Conservation (phyloP, 495 filamentous ascomycete genomes). For the Hypoxylon intermedium region DNA sequence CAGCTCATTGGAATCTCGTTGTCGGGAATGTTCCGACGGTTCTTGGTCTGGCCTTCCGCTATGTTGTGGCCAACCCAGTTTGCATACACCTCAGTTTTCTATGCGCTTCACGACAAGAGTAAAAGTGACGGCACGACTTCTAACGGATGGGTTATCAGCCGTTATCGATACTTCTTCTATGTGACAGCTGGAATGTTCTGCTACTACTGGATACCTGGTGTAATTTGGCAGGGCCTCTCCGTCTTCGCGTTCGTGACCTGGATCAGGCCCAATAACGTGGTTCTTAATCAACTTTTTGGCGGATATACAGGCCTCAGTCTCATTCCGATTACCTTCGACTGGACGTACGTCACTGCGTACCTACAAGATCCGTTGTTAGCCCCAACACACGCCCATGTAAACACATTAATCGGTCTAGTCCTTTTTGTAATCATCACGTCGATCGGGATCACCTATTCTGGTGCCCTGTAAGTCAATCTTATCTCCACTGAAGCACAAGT, state of each 20-base stretch:
- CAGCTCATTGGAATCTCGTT: conserved; percentile 70
- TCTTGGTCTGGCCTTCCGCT: conserved; percentile 64
- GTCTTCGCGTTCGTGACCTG: conserved; percentile 62
- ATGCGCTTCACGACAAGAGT: conserved; percentile 65
- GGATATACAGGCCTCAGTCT: conserved; percentile 66
- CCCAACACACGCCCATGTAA: conserved; percentile 64
- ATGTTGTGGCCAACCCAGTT: conserved; percentile 71
- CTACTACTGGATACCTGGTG: conserved; percentile 68
- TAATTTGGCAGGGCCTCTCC: conserved; percentile 55
- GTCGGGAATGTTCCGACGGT: conserved; percentile 67
- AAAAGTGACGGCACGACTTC: conserved; percentile 58
- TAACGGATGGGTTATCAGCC: conserved; percentile 65
- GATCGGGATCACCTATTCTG: conserved; percentile 60
- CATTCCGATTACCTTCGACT: conserved; percentile 70
- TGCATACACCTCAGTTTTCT: conserved; percentile 65
- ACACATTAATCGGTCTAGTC: conserved; percentile 63
- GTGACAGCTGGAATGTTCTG: conserved; percentile 61
- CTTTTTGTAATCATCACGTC: conserved; percentile 61
- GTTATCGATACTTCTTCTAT: conserved; percentile 67
- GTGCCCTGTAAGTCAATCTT: conserved; percentile 52
- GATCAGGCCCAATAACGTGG: conserved; percentile 62
- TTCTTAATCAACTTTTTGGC: conserved; percentile 69
- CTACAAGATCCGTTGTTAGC: conserved; percentile 64
- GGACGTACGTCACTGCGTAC: conserved; percentile 68
- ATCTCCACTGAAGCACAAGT: too few relatives aligned